Evolutionary conservation across 176 grass and related monocot species (phyloP).

Genomic region (Eragrostis nindensis): DNA sequence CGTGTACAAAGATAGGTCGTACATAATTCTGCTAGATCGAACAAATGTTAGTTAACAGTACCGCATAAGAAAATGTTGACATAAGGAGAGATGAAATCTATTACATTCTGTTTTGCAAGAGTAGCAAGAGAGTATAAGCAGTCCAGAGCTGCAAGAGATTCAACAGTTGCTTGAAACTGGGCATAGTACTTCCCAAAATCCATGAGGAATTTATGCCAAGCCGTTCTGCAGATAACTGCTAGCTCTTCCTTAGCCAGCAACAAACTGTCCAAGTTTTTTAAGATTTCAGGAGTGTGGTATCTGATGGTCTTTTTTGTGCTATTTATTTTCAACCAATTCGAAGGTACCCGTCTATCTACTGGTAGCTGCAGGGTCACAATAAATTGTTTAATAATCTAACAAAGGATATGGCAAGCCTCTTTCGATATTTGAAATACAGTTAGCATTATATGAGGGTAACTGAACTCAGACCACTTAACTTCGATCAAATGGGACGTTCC

Average conservation of each 20-base stretch:
- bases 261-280: constrained; percentile 71
- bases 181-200: constrained; percentile 73
- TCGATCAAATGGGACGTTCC: constrained; percentile 86
- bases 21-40: constrained; percentile 74
- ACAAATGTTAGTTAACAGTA: constrained; percentile 27
- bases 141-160: constrained; percentile 86
- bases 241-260: constrained; percentile 88
- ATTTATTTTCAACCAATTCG: constrained; percentile 89
- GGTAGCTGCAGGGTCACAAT: constrained; percentile 57
- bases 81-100: constrained; percentile 4
- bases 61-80: background rate
- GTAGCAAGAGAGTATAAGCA: constrained; percentile 82
- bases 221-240: constrained; percentile 66
- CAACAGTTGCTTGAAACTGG: constrained; percentile 77
- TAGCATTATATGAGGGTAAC: constrained; percentile 38
- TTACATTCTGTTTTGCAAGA: constrained; percentile 84
- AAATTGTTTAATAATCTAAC: constrained; percentile 45
- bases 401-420: constrained; percentile 26
- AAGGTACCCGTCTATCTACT: constrained; percentile 69
- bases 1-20: constrained; percentile 67
- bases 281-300: constrained; percentile 85
- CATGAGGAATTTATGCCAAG: constrained; percentile 81
- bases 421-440: constrained; percentile 28
- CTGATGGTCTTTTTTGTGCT: constrained; percentile 82
- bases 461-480: constrained; percentile 62